Evolutionary conservation across 805 yeast genomes (phyloP), one percentile per base, ranked within the genome.

Genomic region (Wickerhamiella australiensis): DNA sequence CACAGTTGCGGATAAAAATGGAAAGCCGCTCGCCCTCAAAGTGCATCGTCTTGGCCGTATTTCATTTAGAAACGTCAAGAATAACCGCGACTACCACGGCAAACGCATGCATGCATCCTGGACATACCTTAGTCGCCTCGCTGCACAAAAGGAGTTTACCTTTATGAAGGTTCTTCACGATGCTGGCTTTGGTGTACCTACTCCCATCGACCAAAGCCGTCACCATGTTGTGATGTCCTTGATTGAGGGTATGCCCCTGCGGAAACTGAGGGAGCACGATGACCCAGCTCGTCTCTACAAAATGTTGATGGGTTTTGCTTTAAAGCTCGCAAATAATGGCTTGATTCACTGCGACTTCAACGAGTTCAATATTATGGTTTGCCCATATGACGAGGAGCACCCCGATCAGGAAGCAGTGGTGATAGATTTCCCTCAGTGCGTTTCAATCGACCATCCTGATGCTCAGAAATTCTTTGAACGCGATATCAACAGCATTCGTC

Each of bases 341-440:
- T 72, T 92, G 50, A 87, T 92, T 49, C 99, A 92, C 66, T 90
- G 98, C 73, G 99, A 92, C 70, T 92, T 80, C 69, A 92, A 92
- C 65, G 99, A 92, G 68, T 92, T 92, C 66, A 92, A 92, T 65
- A 86, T 92, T 57, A 85, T 92, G 76, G 79, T 86, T 26, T 72
- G 83, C 37, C 82, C 82, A 54, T 56, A 63, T 37, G 61, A 61
- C 31, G 64, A 63, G 27, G 59, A 57, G 36, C 41, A 57, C 41
- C 69, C 71, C 6, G 85, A 79, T 50, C 67, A 68, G 40, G 92
- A 85, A 46, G 85, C 87, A 59, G 82, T 88, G 18, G 95, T 92
- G 23, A 90, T 92, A 59, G 99, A 92, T 72, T 92, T 92, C 72
- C 99, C 99, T 2, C 99, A 92, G 67, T 90, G 96, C 77, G 83